Percentiles rank a stretch among this genome's conserved stretches.
Evolutionary conservation across 495 filamentous ascomycete genomes (phyloP).

Genomic region (Neurospora sp.): DNA sequence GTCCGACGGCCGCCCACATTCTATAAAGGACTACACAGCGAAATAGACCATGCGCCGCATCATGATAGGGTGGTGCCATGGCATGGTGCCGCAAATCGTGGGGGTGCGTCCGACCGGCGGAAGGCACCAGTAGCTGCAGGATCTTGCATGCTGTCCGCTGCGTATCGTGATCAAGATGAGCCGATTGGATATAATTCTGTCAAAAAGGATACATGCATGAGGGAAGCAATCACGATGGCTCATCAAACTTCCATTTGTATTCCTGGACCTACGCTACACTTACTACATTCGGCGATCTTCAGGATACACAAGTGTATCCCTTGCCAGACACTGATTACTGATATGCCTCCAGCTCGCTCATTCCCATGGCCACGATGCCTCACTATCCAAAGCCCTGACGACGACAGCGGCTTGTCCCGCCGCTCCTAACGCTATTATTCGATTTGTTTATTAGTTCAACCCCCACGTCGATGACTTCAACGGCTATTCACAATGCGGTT

Average conservation of each 20-base stretch:
- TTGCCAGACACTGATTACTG: background rate
- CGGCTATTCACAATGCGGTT: background rate
- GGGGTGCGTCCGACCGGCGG: background rate
- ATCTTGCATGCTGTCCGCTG: background rate
- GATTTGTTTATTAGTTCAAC: background rate
- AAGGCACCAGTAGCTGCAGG: background rate
- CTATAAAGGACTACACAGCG: background rate
- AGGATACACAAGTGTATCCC: background rate
- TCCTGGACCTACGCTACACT: background rate
- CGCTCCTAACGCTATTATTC: background rate
- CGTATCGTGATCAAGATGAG: background rate
- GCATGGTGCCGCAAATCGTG: background rate
- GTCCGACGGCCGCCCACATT: background rate
- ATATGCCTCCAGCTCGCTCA: background rate
- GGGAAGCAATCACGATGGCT: background rate
- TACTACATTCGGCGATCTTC: background rate
- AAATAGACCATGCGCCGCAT: background rate
- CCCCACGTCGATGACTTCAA: background rate
- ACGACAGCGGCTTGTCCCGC: background rate
- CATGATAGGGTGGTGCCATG: background rate
- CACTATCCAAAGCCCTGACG: background rate
- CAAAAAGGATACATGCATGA: background rate
- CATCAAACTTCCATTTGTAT: background rate
- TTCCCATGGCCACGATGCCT: background rate
- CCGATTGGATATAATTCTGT: background rate